phyloP scores from a whole-genome alignment of 768 basidiomycete genomes.

The Phaffia australis region DNA sequence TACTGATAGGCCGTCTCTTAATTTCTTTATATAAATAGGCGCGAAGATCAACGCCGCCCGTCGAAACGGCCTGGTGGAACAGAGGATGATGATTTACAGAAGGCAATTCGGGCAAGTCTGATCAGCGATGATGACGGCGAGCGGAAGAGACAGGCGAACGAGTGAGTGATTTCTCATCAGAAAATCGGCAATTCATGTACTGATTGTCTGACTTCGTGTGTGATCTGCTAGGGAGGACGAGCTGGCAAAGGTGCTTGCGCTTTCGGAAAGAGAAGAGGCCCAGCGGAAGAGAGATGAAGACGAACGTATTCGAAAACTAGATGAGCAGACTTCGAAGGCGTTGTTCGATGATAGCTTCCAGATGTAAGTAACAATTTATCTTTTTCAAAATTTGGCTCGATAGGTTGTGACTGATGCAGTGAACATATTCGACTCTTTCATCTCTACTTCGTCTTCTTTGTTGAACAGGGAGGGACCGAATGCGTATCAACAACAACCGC shows the following conservation, averaged over 20 bases:
- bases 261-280: constrained; percentile 85
- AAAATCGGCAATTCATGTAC: not conserved
- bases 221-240: constrained; percentile 52
- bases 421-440: not conserved
- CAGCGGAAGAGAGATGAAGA: constrained; percentile 70
- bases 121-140: constrained; percentile 59
- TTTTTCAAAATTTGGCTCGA: not conserved
- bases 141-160: constrained; percentile 44
- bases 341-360: constrained; percentile 82
- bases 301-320: constrained; percentile 55
- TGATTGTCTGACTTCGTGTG: not conserved
- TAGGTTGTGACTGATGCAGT: not conserved
- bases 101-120: constrained; percentile 78
- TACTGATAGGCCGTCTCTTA: not conserved
- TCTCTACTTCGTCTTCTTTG: not conserved
- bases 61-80: constrained; percentile 24
- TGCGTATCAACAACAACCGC: constrained; percentile 36
- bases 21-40: not conserved
- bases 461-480: constrained; percentile 27
- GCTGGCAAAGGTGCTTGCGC: constrained; percentile 62
- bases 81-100: constrained; percentile 72
- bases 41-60: not conserved
- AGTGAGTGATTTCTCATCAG: constrained; percentile 26
- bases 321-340: constrained; percentile 59
- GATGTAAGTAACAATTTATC: constrained; percentile 45